Base-by-base conservation (phyloP, 768 basidiomycete genomes). In the Pleurotus salmoneostramineus region DNA sequence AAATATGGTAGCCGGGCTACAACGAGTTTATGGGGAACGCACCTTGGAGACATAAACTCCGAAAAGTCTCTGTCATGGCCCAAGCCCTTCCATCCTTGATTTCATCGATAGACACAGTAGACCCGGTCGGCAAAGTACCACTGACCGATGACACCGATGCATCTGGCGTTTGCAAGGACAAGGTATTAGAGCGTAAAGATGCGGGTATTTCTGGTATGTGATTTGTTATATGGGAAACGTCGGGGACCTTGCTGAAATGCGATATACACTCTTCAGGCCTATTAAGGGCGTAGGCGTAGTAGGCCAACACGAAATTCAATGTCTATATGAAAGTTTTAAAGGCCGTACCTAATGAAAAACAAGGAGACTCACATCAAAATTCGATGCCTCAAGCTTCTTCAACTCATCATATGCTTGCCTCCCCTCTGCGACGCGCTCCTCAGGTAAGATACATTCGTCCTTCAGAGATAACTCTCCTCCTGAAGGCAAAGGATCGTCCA, bases 31-130 rank as follows among this genome's bases (percentile, higher is more conserved):
- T 12, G 27, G 55, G 11, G 3, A 4, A 68, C 75, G 61, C 36
- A 91, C 93, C 93, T 77, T 89, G 82, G 27, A 95, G 71, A 69
- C 91, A 93, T 48, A 87, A 72, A 50, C 88, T 89, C 37, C 93
- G 82, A 58, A 95, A 72, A 2, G 84, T 79, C 66, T 95, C 92
- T 11, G 81, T 76, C 62, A 88, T 75, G 0, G 84, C 81, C 90
- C 89, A 93, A 27, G 79, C 82, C 64, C 82, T 79, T 12, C 88
- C 89, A 64, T 91, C 87, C 51, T 75, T 76, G 50, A 91, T 79
- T 59, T 88, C 85, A 3, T 82, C 72, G 27, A 76, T 64, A 4
- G 74, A 74, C 0, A 73, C 62, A 15, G 78, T 68, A 4, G 74
- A 69, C 12, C 73, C 63, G 0, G 83, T 78, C 2, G 74, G 63